Evolutionary conservation across 139 green algal genomes (phyloP).

Genomic region (Coelastrella sp.): DNA sequence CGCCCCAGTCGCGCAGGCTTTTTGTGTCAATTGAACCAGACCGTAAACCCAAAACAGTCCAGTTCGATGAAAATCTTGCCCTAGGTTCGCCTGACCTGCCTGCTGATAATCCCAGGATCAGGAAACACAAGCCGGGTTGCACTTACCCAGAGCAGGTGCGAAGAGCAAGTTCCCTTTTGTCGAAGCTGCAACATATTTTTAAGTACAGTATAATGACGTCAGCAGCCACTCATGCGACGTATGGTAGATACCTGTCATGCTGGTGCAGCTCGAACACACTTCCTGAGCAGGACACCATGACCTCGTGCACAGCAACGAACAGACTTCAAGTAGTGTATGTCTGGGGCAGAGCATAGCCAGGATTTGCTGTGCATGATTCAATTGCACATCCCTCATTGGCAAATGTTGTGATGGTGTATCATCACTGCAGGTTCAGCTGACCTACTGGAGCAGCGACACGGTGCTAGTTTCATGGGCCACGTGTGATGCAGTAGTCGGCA

Average conservation of each 20-base stretch:
- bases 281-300: too few relatives aligned
- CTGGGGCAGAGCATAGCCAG: neutral
- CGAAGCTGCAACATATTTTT: neutral
- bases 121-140: neutral
- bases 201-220: neutral
- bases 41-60: neutral
- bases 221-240: neutral
- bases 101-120: neutral
- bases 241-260: neutral
- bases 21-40: neutral
- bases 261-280: too few relatives aligned
- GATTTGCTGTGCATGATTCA: neutral
- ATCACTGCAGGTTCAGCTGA: constrained; percentile 34
- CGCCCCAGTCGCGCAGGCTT: too few relatives aligned
- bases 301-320: too few relatives aligned
- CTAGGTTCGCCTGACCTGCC: neutral
- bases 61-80: neutral
- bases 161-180: neutral
- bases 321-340: too few relatives aligned
- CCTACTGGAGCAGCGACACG: constrained; percentile 16
- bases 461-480: constrained; percentile 43
- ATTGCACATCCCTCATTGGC: neutral
- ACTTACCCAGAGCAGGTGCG: neutral
- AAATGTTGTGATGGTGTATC: neutral
- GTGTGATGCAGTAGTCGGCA: neutral